A percentile compares a stretch with the other conserved stretches of the same genome.
Evolutionary conservation across 2,329 filamentous ascomycete species (phyloP).

Genomic region (Leptographium radiaticola): DNA sequence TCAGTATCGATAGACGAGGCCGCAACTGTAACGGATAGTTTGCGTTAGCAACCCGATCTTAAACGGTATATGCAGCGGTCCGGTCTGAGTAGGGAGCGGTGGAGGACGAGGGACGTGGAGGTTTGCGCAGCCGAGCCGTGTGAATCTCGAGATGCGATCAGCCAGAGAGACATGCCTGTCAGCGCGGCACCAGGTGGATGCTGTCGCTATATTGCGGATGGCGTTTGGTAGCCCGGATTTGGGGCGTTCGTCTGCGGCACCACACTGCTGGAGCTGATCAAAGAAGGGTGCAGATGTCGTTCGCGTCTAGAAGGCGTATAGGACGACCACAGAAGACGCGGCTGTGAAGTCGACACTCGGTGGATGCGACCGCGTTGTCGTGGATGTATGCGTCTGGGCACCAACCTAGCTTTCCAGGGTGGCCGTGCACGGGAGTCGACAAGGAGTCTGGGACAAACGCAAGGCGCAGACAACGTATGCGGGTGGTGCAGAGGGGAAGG

Average conservation of each 20-base stretch:
- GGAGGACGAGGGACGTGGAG: background rate
- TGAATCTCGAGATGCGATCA: background rate
- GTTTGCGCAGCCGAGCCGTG: background rate
- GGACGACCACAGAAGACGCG: background rate
- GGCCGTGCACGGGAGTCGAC: conserved; percentile 9
- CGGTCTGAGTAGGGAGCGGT: background rate
- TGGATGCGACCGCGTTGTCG: background rate
- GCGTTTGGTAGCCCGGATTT: background rate
- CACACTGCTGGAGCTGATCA: background rate
- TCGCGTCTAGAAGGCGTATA: background rate
- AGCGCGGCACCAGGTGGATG: background rate
- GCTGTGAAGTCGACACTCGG: background rate
- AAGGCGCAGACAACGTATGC: background rate
- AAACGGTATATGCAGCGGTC: too few relatives aligned
- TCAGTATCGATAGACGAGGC: conserved; percentile 10
- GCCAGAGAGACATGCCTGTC: background rate
- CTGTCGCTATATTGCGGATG: background rate
- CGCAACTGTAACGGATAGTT: background rate
- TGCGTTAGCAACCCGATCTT: conserved; percentile 1
- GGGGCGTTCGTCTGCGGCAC: background rate
- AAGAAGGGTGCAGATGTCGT: background rate
- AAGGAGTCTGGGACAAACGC: conserved; percentile 3
- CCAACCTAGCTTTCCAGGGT: conserved; percentile 7
- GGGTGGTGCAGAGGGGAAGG: background rate
- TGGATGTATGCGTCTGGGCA: conserved; percentile 1